Evolutionary conservation across 805 yeast species (phyloP), one percentile per base, ranked within the genome.

Genomic region (Cyberlindnera petersonii): DNA sequence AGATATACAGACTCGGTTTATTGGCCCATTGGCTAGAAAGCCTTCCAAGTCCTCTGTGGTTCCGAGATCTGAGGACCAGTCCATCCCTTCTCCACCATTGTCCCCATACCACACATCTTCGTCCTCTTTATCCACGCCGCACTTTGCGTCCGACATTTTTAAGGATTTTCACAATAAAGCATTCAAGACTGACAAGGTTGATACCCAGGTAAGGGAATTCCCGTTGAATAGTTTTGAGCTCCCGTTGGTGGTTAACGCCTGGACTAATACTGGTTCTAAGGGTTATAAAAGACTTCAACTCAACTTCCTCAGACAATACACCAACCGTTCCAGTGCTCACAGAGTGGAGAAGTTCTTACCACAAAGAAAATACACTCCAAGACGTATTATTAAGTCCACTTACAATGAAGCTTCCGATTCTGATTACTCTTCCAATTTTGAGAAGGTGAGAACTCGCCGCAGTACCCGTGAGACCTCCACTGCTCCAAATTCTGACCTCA

Each of bases 381-480:
- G 52, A 46, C 47, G 45, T 42, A 46, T 45, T 29, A 48, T 39
- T 20, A 52, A 39, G 28, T 27, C 39, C 10, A 33, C 35, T 4
- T 48, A 48, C 26, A 43, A 48, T 21, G 51, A 55, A 32, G 57
- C 61, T 17, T 50, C 52, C 18, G 60, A 60, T n/a, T 56, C 65
- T 17, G 60, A 56, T 27, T 53, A 50, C 29, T 48, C 44, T 22
- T 50, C 55, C 9, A 65, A 64, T 31, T 55, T 53, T 13, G 80
- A 75, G 38, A 69, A 74, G 52, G 72, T 78, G 26, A 71, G 83
- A 63, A 78, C 85, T 1, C 72, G 84, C 63, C 70, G 82, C 52
- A 60, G 70, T 24, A 72, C 66, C 7, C 70, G 67, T 48, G 74
- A 69, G 42, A 48, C 59, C 11, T 53, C 43, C 4, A 22, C 37